Percentiles rank a stretch among this genome's conserved stretches.
Evolutionary conservation across 2,329 filamentous ascomycete species (phyloP).

Genomic region (Colletotrichum spinosum): DNA sequence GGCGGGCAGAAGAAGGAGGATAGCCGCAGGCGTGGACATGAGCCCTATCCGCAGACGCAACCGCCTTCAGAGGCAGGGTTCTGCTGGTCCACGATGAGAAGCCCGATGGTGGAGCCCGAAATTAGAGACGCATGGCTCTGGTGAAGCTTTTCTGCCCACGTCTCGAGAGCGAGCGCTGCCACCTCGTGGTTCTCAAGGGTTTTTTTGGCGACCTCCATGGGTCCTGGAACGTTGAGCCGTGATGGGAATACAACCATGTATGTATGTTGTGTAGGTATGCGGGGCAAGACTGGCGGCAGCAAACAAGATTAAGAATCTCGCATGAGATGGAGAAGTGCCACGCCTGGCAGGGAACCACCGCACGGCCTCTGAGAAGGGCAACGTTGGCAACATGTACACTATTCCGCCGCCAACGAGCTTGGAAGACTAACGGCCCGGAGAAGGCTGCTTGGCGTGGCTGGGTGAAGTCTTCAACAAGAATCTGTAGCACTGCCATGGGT

Average conservation of each 20-base stretch:
- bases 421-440: too few relatives aligned
- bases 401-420: too few relatives aligned
- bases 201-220: too few relatives aligned
- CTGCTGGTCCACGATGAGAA: background rate
- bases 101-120: background rate
- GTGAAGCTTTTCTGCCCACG: too few relatives aligned
- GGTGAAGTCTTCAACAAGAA: too few relatives aligned
- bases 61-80: too few relatives aligned
- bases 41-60: background rate
- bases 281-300: background rate
- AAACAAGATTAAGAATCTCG: conserved; percentile 10
- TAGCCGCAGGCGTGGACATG: background rate
- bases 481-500: too few relatives aligned
- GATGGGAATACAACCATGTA: too few relatives aligned
- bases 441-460: too few relatives aligned
- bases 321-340: background rate
- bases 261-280: background rate
- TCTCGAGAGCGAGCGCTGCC: too few relatives aligned
- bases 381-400: too few relatives aligned
- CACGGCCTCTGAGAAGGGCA: background rate
- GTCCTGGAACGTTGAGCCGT: background rate
- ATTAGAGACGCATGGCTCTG: background rate
- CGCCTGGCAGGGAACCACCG: background rate
- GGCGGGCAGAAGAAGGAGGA: background rate
- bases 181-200: too few relatives aligned